Conservation (phyloP, 805 yeast species). For the Grigorovia transvaalensis region DNA sequence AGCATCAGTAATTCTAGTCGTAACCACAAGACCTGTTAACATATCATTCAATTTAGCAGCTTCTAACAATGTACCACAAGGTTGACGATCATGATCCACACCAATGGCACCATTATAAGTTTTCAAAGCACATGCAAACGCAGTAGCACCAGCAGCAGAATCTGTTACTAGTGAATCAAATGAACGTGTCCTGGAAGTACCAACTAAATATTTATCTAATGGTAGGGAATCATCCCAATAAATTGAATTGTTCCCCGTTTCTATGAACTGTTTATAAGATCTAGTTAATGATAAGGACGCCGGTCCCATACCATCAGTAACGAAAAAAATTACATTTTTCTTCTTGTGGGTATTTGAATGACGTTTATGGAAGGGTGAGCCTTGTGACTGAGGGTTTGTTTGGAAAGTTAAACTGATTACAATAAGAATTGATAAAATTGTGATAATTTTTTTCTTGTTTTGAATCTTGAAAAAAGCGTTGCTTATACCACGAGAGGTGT, state of each 20-base stretch:
- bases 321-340: constrained; percentile 76
- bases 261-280: constrained; percentile 49
- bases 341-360: constrained; percentile 25
- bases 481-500: background rate
- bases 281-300: constrained; percentile 74
- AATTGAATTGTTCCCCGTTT: constrained; percentile 22
- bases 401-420: background rate
- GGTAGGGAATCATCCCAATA: constrained; percentile 44
- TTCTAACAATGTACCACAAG: constrained; percentile 84
- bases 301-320: constrained; percentile 95
- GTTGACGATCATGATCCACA: constrained; percentile 55
- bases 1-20: constrained; percentile 88
- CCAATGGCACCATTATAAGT: constrained; percentile 87
- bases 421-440: constrained; percentile 1
- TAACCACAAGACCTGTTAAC: constrained; percentile 81
- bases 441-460: constrained; percentile 1
- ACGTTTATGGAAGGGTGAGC: constrained; percentile 1
- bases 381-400: background rate
- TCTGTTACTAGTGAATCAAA: constrained; percentile 73
- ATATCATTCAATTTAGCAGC: constrained; percentile 77
- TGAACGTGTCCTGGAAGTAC: constrained; percentile 78
- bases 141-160: constrained; percentile 96
- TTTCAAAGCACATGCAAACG: constrained; percentile 76
- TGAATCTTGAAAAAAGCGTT: background rate
- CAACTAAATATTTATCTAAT: constrained; percentile 63